These are phyloP conservation scores for Colletotrichum graminicola DNA, from an alignment of 2,329 filamentous ascomycete species.

Conservation along the genomic window DNA sequence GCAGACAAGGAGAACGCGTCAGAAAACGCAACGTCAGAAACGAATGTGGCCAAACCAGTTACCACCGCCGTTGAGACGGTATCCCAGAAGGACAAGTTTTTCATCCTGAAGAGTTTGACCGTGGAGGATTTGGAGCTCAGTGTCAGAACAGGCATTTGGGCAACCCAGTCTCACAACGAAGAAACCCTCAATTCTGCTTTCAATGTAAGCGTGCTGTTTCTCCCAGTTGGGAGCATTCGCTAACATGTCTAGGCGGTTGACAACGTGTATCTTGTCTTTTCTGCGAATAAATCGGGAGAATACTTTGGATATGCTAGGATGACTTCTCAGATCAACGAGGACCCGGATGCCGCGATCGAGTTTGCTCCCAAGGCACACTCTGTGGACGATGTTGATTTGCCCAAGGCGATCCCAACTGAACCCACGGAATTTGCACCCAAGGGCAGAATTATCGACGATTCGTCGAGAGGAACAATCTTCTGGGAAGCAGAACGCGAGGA, in stretches of 20 bases:
- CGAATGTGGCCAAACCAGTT: constrained; percentile 5
- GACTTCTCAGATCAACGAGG: constrained; percentile 84
- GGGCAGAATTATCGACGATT: constrained; percentile 92
- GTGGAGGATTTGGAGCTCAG: constrained; percentile 91
- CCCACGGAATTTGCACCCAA: constrained; percentile 82
- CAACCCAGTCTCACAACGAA: constrained; percentile 95
- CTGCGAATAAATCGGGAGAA: constrained; percentile 96
- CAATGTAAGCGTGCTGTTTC: constrained; percentile 65
- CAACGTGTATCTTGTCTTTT: constrained; percentile 92
- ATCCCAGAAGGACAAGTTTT: constrained; percentile 78
- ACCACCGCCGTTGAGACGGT: constrained; percentile 38
- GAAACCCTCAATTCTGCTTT: constrained; percentile 85
- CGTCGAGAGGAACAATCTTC: constrained; percentile 93
- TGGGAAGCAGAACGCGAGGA: constrained; percentile 86
- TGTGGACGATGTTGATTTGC: constrained; percentile 72
- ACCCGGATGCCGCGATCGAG: constrained; percentile 76
- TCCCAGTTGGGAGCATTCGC: constrained; percentile 2
- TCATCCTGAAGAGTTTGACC: constrained; percentile 93
- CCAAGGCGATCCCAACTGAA: constrained; percentile 83
- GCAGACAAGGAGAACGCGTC: not conserved
- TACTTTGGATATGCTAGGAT: constrained; percentile 97
- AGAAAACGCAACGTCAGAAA: constrained; percentile 15
- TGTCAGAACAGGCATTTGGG: constrained; percentile 90
- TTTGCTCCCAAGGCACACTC: constrained; percentile 75
- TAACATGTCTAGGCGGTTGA: constrained; percentile 72